A percentile compares a stretch with the other conserved stretches of the same genome.
These are phyloP conservation scores for Priceomyces fermenticarens DNA, from an alignment of 805 yeast genomes.

Conservation along the genomic window DNA sequence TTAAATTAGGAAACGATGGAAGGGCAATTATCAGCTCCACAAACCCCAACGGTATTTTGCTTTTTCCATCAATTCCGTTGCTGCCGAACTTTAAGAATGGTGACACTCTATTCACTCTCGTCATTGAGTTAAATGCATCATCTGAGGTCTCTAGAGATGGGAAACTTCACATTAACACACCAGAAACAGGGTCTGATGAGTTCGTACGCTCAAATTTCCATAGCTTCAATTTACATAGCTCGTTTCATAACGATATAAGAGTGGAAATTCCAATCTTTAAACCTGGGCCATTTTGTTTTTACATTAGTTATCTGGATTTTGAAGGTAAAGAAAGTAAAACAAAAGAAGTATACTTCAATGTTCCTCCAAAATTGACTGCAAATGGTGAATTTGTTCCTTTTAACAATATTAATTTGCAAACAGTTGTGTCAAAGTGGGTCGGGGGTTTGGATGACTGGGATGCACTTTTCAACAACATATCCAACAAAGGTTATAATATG, in stretches of 20 bases:
- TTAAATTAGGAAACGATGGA: conserved; percentile 47
- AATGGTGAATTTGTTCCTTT: conserved; percentile 59
- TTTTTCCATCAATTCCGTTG: conserved; percentile 46
- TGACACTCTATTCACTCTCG: conserved; percentile 48
- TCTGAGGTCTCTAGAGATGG: conserved; percentile 71
- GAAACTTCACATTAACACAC: conserved; percentile 69
- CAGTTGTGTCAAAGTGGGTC: conserved; percentile 89
- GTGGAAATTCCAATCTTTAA: conserved; percentile 58
- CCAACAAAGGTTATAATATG: conserved; percentile 87
- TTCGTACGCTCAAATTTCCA: conserved; percentile 60
- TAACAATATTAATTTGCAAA: conserved; percentile 76
- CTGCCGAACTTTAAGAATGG: conserved; percentile 27
- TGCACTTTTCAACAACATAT: conserved; percentile 54
- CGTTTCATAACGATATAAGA: conserved; percentile 61
- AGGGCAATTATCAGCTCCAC: conserved; percentile 39
- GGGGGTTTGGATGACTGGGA: conserved; percentile 72
- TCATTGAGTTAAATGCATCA: conserved; percentile 71
- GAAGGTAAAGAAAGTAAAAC: conserved; percentile 40
- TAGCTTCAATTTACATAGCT: conserved; percentile 47
- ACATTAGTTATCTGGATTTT: conserved; percentile 50
- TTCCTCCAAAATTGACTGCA: conserved; percentile 69
- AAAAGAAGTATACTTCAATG: conserved; percentile 67
- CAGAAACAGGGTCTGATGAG: conserved; percentile 35
- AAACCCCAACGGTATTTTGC: conserved; percentile 46
- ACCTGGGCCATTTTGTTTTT: conserved; percentile 82